These are phyloP conservation scores for Kazachstania bromeliacearum DNA, from an alignment of 805 yeast genomes.

Conservation along the genomic window DNA sequence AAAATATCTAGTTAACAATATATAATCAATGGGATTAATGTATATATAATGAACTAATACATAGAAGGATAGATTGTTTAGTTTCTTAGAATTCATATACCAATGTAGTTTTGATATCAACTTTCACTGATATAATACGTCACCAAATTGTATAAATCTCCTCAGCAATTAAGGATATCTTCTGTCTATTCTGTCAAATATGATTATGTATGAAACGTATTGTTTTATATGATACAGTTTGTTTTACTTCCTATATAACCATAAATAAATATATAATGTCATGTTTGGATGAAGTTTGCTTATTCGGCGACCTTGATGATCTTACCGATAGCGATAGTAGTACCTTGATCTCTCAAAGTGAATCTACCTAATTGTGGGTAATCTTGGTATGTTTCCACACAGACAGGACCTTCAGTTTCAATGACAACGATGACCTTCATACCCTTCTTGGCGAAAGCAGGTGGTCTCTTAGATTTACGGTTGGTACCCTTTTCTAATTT, in stretches of 20 bases:
- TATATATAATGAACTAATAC: too few relatives aligned
- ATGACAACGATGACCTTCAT: constrained; percentile 93
- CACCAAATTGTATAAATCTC: too few relatives aligned
- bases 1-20: background rate
- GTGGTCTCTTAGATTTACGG: constrained; percentile 92
- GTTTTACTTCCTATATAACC: background rate
- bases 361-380: constrained; percentile 97
- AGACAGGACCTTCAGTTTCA: constrained; percentile 78
- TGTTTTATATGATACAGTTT: background rate
- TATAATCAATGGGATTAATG: too few relatives aligned
- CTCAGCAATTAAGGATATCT: background rate
- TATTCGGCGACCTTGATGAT: constrained; percentile 73
- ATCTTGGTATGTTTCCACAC: constrained; percentile 86
- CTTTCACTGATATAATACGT: too few relatives aligned
- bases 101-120: too few relatives aligned
- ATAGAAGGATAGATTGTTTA: too few relatives aligned
- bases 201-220: background rate
- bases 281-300: background rate
- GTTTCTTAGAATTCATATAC: too few relatives aligned
- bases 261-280: background rate
- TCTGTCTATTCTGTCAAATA: too few relatives aligned
- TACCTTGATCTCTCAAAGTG: constrained; percentile 97
- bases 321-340: constrained; percentile 96
- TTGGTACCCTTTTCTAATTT: constrained; percentile 94
- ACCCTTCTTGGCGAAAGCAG: constrained; percentile 97